Conservation (phyloP, 306 rosid genomes). For the Cicer pinnatifidum region DNA sequence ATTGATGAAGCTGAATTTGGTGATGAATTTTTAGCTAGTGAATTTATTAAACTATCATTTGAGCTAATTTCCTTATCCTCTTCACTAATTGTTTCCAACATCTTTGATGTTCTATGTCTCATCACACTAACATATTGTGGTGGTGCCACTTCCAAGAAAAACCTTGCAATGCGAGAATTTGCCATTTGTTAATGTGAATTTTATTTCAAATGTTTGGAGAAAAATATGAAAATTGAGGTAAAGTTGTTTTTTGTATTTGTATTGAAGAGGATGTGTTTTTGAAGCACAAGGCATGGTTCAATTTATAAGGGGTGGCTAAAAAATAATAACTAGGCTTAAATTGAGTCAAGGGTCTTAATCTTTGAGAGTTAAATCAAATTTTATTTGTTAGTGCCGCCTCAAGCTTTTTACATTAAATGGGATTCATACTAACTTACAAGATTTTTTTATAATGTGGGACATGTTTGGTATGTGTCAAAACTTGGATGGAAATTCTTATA, state of each 20-base stretch:
- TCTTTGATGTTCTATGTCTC: conserved; percentile 75
- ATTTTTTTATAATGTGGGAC: conserved; percentile 41
- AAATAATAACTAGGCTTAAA: conserved; percentile 43
- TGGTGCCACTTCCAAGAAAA: conserved; percentile 91
- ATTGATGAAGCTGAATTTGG: conserved; percentile 31
- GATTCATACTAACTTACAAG: not conserved
- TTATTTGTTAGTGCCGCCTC: conserved; percentile 65
- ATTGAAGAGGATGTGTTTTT: conserved; percentile 44
- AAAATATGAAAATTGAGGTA: not conserved
- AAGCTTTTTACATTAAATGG: conserved; percentile 56
- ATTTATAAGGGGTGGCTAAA: conserved; percentile 47
- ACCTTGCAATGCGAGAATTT: conserved; percentile 72
- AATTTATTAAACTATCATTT: conserved; percentile 33
- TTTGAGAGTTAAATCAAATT: conserved; percentile 39
- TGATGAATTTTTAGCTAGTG: conserved; percentile 36
- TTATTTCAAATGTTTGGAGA: not conserved
- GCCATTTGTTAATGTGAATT: conserved; percentile 57
- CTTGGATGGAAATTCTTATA: conserved; percentile 47
- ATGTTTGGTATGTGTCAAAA: conserved; percentile 50
- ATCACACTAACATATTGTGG: conserved; percentile 84
- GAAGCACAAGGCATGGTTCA: conserved; percentile 13
- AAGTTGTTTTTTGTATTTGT: conserved; percentile 35
- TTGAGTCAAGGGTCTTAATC: conserved; percentile 49
- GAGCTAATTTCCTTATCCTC: conserved; percentile 69
- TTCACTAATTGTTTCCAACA: conserved; percentile 86